Evolutionary conservation across 352 stramenopile species (phyloP), one percentile per base, ranked within the genome.

Genomic region (Phytopythium boreale): DNA sequence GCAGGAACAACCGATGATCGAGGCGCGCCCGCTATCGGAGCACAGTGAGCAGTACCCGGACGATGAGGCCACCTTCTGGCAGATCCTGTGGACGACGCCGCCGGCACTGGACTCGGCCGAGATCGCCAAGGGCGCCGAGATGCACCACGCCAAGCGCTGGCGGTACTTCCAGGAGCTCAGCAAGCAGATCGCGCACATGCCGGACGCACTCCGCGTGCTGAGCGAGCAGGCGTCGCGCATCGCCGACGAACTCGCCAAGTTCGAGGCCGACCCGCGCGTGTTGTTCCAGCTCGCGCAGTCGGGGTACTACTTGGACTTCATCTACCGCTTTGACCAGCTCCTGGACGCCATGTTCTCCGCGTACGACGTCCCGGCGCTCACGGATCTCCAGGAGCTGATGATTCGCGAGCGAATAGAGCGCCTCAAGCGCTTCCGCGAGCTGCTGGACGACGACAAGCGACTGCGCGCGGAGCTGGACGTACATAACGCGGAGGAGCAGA

Each of bases 321-420:
- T 56, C 49, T 56, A 56, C 49, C 49, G 49, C 49, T 56, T 56
- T 24, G 49, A 56, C 26, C 49, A 56, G 49, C 49, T 56, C 11
- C 49, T 56, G 49, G 49, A 56, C 49, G 49, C 49, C n/a, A 31
- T 56, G 49, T 56, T 56, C 49, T 24, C 49, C 10, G 49, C 49
- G 4, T 56, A 37, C 49, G 49, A 56, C 49, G 29, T 56, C 9
- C 49, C 49, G 14, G 49, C 49, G 49, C 49, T 56, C 49, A 22
- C 49, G 26, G 49, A 17, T 7, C 49, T 34, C 4, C 49, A 56
- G 49, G 49, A 56, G 26, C 49, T 56, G 10, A 56, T 56, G 49
- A 56, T 56, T 24, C 49, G 49, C n/a, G 49, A 56, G 49, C 49
- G 49, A 10, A 56, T 56, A 10, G 49, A 34, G 24, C 49, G 49